These are phyloP conservation scores for Leccinum truebloodii DNA, from an alignment of 768 basidiomycete genomes.

Conservation along the genomic window DNA sequence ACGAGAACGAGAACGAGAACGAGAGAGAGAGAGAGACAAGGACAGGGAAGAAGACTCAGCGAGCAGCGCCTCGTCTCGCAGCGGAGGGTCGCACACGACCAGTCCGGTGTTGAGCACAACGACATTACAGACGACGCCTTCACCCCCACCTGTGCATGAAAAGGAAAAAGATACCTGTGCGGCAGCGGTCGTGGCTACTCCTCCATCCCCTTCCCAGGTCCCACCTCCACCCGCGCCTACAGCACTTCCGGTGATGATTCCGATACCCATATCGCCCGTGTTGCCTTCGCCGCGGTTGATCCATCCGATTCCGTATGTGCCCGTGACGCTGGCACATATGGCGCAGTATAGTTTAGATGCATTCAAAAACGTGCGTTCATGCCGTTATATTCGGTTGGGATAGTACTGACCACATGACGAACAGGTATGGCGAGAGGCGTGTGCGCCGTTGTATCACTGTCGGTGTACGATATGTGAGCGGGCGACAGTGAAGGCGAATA, in stretches of 20 bases:
- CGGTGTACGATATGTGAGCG: slow-evolving; percentile 74
- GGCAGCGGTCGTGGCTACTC: neutral
- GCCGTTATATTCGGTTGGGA: neutral
- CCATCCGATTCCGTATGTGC: slow-evolving; percentile 69
- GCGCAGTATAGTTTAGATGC: slow-evolving; percentile 61
- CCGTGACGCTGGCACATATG: slow-evolving; percentile 53
- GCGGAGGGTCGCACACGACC: slow-evolving; percentile 57
- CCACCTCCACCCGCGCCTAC: neutral
- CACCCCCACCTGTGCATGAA: slow-evolving; percentile 56
- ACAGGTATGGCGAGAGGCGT: slow-evolving; percentile 76
- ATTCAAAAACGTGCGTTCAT: slow-evolving; percentile 50
- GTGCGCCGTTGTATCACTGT: slow-evolving; percentile 69
- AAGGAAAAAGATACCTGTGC: slow-evolving; percentile 37
- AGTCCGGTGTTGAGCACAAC: slow-evolving; percentile 75
- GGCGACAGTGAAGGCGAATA: slow-evolving; percentile 54
- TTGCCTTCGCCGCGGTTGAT: slow-evolving; percentile 61
- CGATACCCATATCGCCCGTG: slow-evolving; percentile 55
- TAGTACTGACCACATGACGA: slow-evolving; percentile 3
- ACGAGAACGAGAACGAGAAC: slow-evolving; percentile 21
- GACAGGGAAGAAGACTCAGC: slow-evolving; percentile 49
- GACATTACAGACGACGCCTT: slow-evolving; percentile 77
- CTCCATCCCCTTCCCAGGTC: neutral
- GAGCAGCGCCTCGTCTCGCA: slow-evolving; percentile 47
- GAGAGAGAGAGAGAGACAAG: slow-evolving; percentile 17
- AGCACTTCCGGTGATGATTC: slow-evolving; percentile 17